Evolutionary conservation across 129 eudicot genomes (phyloP).

Genomic region (Arctium lappa): DNA sequence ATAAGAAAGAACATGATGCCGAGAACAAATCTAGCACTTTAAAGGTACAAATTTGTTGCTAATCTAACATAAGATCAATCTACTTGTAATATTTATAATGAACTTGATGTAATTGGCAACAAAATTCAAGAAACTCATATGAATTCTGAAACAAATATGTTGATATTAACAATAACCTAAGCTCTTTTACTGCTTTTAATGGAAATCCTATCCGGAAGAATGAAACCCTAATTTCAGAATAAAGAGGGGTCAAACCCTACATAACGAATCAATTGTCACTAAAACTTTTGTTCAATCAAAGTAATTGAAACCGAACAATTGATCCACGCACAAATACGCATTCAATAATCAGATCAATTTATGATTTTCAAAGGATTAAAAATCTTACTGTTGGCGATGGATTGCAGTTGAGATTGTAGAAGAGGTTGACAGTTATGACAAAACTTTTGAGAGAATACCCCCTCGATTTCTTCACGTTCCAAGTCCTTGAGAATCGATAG

Average conservation of each 20-base stretch:
- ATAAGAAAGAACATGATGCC: neutral
- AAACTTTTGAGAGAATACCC: conserved; percentile 34
- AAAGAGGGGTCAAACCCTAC: neutral
- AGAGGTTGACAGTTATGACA: conserved; percentile 36
- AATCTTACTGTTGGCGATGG: conserved; percentile 26
- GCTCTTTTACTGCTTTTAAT: neutral
- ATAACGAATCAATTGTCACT: neutral
- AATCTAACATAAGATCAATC: neutral
- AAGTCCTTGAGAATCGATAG: conserved; percentile 25
- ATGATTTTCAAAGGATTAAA: neutral
- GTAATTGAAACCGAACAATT: neutral
- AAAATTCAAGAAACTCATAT: no score
- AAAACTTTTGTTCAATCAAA: neutral
- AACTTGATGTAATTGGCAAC: no score
- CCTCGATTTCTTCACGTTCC: conserved; percentile 36
- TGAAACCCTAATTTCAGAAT: neutral
- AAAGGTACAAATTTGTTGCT: neutral
- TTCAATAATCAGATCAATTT: neutral
- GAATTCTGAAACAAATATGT: no score
- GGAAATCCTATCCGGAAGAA: neutral
- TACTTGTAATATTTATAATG: neutral
- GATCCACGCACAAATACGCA: neutral
- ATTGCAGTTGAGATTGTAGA: conserved; percentile 21
- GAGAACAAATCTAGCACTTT: neutral
- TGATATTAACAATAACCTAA: neutral